Base-by-base conservation (phyloP, 176 grass and related monocot species). In the Oryza glumipatula region DNA sequence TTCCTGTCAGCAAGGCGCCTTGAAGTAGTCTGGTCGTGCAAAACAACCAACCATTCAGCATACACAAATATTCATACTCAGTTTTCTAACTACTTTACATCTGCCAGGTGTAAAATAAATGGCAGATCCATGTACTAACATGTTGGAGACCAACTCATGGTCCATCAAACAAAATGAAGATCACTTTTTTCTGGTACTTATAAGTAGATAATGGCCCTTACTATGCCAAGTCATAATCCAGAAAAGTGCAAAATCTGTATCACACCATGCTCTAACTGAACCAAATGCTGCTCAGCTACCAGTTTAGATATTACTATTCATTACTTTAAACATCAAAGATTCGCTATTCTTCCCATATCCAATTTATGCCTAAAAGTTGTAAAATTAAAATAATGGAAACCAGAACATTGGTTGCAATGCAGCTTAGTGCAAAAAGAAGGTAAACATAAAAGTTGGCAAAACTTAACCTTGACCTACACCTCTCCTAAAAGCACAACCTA, bases 1-100 rank as follows among this genome's bases (percentile, higher is more conserved):
- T 92, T 92, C 90, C 83, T 76, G 70, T 92, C 90, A 65, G 90
- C 83, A 58, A 89, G 86, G 64, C 90, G 90, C 79, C 86, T 86
- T 33, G 90, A 92, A 26, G 83, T 92, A 71, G 90, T 92, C 90
- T 92, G 90, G 23, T 11, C 15, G 82, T 51, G 38, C 73, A 85
- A 66, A 78, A 86, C 9, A 21, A n/a, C 2, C 1, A 51, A 76
- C 5, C 33, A 38, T 36, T 89, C 32, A 85, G 30, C 26, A 33
- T 39, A 32, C 35, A 38, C 7, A 49, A 52, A 65, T 24, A 10
- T 9, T 41, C 21, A 46, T 19, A 63, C 41, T 45, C 43, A 72
- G 70, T 66, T 16, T 52, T 48, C 36, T 70, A 61, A 19, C 22
- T 38, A 56, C 23, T 23, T 76, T 61, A 52, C 15, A 51, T 54